Percentiles rank a stretch among this genome's conserved stretches.
Conservation (phyloP, 352 stramenopile genomes). For the Globisporangium splendens region DNA sequence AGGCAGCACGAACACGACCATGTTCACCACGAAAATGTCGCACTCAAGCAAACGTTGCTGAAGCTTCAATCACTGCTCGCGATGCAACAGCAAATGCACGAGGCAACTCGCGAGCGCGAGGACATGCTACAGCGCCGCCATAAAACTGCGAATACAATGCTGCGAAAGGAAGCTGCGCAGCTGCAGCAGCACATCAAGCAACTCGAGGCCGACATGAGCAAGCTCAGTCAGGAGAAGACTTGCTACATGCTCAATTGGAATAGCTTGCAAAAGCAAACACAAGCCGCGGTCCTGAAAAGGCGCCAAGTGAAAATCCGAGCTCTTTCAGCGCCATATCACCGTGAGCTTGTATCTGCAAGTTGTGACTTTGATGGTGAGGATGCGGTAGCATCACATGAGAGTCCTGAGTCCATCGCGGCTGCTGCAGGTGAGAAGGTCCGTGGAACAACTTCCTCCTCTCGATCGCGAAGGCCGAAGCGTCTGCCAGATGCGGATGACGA, state of each 20-base stretch:
- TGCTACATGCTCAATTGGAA: slow-evolving; percentile 40
- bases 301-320: slow-evolving; percentile 49
- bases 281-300: slow-evolving; percentile 29
- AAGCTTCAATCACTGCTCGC: slow-evolving; percentile 62
- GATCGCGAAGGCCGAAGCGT: neutral
- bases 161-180: slow-evolving; percentile 39
- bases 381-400: no score
- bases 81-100: slow-evolving; percentile 53
- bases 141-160: slow-evolving; percentile 27
- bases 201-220: slow-evolving; percentile 45
- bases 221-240: slow-evolving; percentile 46
- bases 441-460: neutral
- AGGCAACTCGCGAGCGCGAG: slow-evolving; percentile 36
- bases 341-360: slow-evolving; percentile 6
- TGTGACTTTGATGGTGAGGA: neutral
- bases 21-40: slow-evolving; percentile 57
- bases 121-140: slow-evolving; percentile 30
- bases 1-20: slow-evolving; percentile 35
- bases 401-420: neutral
- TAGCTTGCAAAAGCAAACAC: slow-evolving; percentile 37
- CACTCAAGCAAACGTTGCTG: slow-evolving; percentile 63
- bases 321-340: slow-evolving; percentile 37
- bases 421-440: neutral
- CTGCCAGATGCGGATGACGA: slow-evolving; percentile 26
- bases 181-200: slow-evolving; percentile 45